Evolutionary conservation across 2,329 filamentous ascomycete species (phyloP).

Genomic region (Ascochyta lentis): DNA sequence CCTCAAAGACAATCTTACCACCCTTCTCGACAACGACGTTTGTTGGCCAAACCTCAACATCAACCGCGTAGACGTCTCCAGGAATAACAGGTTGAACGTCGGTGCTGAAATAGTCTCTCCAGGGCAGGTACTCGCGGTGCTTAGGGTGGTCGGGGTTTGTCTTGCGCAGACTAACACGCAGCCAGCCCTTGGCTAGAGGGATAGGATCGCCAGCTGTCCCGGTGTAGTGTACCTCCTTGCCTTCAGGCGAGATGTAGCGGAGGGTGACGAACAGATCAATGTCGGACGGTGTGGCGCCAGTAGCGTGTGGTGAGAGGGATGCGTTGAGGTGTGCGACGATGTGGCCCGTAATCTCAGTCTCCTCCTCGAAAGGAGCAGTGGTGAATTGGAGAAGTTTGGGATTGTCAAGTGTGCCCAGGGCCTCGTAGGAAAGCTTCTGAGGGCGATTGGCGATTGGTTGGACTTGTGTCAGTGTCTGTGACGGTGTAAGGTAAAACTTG

Average conservation of each 20-base stretch:
- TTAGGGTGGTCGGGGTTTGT: constrained; percentile 59
- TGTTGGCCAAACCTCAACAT: constrained; percentile 71
- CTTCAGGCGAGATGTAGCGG: constrained; percentile 62
- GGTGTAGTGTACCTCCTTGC: constrained; percentile 68
- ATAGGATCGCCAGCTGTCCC: constrained; percentile 70
- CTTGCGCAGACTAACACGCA: constrained; percentile 64
- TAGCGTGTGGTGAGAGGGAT: constrained; percentile 56
- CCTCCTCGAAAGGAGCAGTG: constrained; percentile 63
- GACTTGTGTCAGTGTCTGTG: constrained; percentile 50
- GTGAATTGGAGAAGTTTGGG: constrained; percentile 64
- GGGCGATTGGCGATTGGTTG: constrained; percentile 35
- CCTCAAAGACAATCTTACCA: constrained; percentile 62
- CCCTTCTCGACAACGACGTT: constrained; percentile 64
- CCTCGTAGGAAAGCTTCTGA: constrained; percentile 63
- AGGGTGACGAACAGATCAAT: constrained; percentile 70
- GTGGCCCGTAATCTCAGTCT: constrained; percentile 75
- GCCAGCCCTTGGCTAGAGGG: constrained; percentile 69
- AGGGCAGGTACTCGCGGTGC: constrained; percentile 62
- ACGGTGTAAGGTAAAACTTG: constrained; percentile 64
- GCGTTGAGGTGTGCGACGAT: constrained; percentile 69
- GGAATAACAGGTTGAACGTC: constrained; percentile 60
- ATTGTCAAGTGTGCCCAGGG: constrained; percentile 63
- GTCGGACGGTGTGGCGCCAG: constrained; percentile 55
- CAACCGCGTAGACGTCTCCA: constrained; percentile 64
- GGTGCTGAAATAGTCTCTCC: constrained; percentile 64